A percentile compares a stretch with the other conserved stretches of the same genome.
These are phyloP conservation scores for Nicotiana paniculata DNA, from an alignment of 257 asterid genomes.

Conservation along the genomic window DNA sequence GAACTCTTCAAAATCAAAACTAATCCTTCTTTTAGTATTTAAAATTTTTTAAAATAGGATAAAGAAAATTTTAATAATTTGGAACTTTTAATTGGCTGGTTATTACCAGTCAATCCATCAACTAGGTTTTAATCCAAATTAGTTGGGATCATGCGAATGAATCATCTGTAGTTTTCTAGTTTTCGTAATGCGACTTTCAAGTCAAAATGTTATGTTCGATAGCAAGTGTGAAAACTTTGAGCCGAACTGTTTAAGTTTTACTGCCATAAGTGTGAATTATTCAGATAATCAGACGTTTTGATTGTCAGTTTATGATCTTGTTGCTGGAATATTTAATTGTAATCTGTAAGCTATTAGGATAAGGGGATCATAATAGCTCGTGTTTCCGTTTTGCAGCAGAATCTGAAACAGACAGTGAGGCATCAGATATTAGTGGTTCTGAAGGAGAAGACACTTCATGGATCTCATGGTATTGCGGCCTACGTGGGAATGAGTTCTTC, in stretches of 20 bases:
- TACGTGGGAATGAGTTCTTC: slow-evolving; percentile 54
- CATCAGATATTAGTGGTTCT: slow-evolving; percentile 51
- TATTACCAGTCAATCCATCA: neutral
- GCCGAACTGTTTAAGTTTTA: neutral
- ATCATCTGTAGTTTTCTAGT: neutral
- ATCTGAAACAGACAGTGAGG: slow-evolving; percentile 58
- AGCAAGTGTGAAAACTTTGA: neutral
- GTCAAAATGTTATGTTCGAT: neutral
- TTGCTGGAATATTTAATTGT: neutral
- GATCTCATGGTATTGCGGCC: slow-evolving; percentile 56
- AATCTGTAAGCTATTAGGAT: neutral
- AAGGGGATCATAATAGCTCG: neutral
- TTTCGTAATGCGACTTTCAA: neutral
- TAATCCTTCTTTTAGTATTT: neutral
- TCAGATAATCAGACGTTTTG: neutral
- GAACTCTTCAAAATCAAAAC: neutral
- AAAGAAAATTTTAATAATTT: neutral
- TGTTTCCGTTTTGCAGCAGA: slow-evolving; percentile 20
- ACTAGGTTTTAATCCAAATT: neutral
- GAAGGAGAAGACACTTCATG: slow-evolving; percentile 55
- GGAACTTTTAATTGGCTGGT: neutral
- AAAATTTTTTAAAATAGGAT: neutral
- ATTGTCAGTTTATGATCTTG: neutral
- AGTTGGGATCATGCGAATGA: neutral
- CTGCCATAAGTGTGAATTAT: neutral